Percentiles rank a stretch among this genome's conserved stretches.
phyloP scores from a whole-genome alignment of 768 basidiomycete species.

The Trametes meyenii region DNA sequence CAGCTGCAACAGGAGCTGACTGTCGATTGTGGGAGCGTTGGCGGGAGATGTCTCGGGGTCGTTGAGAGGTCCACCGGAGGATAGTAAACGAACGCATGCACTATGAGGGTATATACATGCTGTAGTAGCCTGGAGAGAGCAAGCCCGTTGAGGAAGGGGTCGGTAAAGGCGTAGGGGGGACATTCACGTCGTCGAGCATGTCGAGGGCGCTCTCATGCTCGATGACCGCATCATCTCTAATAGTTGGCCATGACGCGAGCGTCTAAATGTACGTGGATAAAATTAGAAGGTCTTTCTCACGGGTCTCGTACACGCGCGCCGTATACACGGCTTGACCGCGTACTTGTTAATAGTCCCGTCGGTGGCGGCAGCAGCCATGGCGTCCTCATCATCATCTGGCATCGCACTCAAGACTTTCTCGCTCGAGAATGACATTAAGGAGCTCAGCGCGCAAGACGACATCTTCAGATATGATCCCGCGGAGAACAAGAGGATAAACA shows the following conservation, averaged over 20 bases:
- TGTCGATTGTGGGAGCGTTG: constrained; percentile 4
- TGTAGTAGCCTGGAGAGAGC: not conserved
- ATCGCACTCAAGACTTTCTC: constrained; percentile 76
- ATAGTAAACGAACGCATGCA: not conserved
- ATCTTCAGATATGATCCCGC: constrained; percentile 77
- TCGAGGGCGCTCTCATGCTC: constrained; percentile 15
- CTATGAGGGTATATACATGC: not conserved
- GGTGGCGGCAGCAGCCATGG: constrained; percentile 23
- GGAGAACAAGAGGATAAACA: constrained; percentile 65
- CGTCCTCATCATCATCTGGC: constrained; percentile 42
- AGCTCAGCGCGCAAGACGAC: constrained; percentile 75
- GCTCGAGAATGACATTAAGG: constrained; percentile 67
- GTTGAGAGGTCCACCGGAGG: constrained; percentile 8
- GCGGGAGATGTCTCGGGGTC: constrained; percentile 4
- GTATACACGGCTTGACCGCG: constrained; percentile 5
- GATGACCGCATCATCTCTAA: not conserved
- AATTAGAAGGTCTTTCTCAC: constrained; percentile 16
- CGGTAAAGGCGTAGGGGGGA: constrained; percentile 14
- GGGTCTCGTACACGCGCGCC: constrained; percentile 7
- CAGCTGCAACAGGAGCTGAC: not conserved
- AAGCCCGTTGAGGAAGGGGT: not conserved
- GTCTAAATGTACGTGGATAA: not conserved
- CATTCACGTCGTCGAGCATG: constrained; percentile 23
- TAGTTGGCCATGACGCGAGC: not conserved
- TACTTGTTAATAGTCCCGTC: not conserved